These are phyloP conservation scores for Cyberlindnera mycetangii DNA, from an alignment of 805 yeast genomes.

Conservation along the genomic window DNA sequence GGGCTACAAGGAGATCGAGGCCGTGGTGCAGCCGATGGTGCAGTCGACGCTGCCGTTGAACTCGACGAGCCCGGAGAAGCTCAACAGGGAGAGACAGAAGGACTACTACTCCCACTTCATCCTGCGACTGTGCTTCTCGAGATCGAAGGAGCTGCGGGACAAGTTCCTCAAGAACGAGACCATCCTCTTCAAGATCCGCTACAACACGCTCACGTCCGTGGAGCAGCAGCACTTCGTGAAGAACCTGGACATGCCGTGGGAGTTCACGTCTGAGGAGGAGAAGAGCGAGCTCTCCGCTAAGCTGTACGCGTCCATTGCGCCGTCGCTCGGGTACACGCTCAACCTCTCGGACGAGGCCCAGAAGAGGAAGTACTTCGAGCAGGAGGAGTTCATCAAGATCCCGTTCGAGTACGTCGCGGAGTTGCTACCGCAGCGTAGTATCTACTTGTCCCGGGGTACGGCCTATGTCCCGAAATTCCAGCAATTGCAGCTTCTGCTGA, in stretches of 20 bases:
- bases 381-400: slow-evolving; percentile 73
- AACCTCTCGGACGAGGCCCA: slow-evolving; percentile 42
- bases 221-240: slow-evolving; percentile 76
- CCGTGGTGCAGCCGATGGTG: slow-evolving; percentile 61
- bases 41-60: slow-evolving; percentile 63
- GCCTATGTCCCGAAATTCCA: slow-evolving; percentile 84
- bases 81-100: slow-evolving; percentile 56
- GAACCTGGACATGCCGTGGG: slow-evolving; percentile 67
- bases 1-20: slow-evolving; percentile 60
- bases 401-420: slow-evolving; percentile 86
- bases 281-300: slow-evolving; percentile 45
- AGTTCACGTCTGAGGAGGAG: slow-evolving; percentile 61
- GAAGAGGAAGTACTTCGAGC: slow-evolving; percentile 45
- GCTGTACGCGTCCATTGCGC: slow-evolving; percentile 53
- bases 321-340: slow-evolving; percentile 32
- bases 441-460: slow-evolving; percentile 61
- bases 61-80: slow-evolving; percentile 33
- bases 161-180: slow-evolving; percentile 80
- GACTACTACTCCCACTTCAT: slow-evolving; percentile 93
- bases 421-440: slow-evolving; percentile 68
- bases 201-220: slow-evolving; percentile 51
- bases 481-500: slow-evolving; percentile 66
- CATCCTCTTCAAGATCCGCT: slow-evolving; percentile 70
- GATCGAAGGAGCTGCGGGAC: slow-evolving; percentile 76
- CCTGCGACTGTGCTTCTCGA: slow-evolving; percentile 83